phyloP scores from a whole-genome alignment of 2,329 filamentous ascomycete species.

The Xylariaceae sp. region DNA sequence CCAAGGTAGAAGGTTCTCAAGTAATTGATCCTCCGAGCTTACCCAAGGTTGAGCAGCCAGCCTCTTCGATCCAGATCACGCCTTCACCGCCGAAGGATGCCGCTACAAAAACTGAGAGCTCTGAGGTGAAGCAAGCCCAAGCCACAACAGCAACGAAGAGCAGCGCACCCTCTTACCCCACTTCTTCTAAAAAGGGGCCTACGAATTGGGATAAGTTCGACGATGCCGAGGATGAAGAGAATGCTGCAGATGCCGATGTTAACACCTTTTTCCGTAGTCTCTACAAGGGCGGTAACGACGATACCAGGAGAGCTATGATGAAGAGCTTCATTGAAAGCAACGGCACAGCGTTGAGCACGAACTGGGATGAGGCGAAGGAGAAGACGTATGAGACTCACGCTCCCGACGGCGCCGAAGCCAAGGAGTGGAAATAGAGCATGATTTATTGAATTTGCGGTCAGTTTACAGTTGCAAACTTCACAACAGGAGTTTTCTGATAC shows the following conservation, averaged over 20 bases:
- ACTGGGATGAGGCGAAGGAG: slow-evolving; percentile 76
- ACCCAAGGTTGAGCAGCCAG: neutral
- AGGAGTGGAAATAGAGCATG: slow-evolving; percentile 52
- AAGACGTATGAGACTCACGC: slow-evolving; percentile 66
- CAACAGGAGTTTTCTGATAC: no score
- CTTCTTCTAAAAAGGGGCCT: slow-evolving; percentile 73
- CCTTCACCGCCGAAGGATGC: slow-evolving; percentile 4
- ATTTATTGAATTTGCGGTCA: neutral
- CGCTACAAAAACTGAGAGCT: slow-evolving; percentile 6
- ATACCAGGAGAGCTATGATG: slow-evolving; percentile 90
- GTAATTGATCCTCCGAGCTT: slow-evolving; percentile 3
- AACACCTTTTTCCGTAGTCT: slow-evolving; percentile 87
- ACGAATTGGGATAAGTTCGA: slow-evolving; percentile 89
- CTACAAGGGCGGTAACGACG: slow-evolving; percentile 69
- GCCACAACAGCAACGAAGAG: slow-evolving; percentile 5
- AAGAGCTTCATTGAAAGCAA: slow-evolving; percentile 95
- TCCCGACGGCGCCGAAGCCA: slow-evolving; percentile 72
- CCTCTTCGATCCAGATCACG: slow-evolving; percentile 8
- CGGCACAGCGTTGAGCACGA: slow-evolving; percentile 85
- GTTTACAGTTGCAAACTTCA: no score
- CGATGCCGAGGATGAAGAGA: slow-evolving; percentile 47
- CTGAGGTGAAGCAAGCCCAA: slow-evolving; percentile 10
- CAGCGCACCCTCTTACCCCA: slow-evolving; percentile 64
- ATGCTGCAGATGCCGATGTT: slow-evolving; percentile 56
- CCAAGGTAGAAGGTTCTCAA: slow-evolving; percentile 23